Percentiles rank a stretch among this genome's conserved stretches.
Evolutionary conservation across 179 eudicot species (phyloP).

Genomic region (Beta corolliflora): DNA sequence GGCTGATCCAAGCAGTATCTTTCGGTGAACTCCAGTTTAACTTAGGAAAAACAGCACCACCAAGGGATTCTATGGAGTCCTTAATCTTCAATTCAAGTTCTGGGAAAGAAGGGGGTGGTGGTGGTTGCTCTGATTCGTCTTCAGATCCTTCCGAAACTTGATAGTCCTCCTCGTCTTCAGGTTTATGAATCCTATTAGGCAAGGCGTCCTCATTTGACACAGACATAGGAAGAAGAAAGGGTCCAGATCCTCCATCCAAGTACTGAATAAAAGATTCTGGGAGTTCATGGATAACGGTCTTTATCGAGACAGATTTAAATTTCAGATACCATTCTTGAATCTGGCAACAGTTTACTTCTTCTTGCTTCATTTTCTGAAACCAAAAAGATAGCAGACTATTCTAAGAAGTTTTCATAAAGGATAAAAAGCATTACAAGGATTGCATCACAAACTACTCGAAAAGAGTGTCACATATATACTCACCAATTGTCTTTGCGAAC

Average conservation of each 20-base stretch:
- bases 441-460: neutral
- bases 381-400: neutral
- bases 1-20: constrained; percentile 91
- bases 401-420: no score
- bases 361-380: constrained; percentile 59
- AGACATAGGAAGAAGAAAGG: constrained; percentile 81
- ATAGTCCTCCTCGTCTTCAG: constrained; percentile 85
- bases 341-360: constrained; percentile 77
- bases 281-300: constrained; percentile 66
- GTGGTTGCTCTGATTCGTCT: constrained; percentile 65
- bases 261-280: constrained; percentile 83
- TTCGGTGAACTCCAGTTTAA: constrained; percentile 96
- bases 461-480: neutral
- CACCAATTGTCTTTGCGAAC: neutral
- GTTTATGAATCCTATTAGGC: constrained; percentile 79
- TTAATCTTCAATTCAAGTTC: constrained; percentile 71
- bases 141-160: constrained; percentile 65
- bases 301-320: constrained; percentile 67
- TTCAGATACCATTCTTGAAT: constrained; percentile 91
- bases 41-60: constrained; percentile 84
- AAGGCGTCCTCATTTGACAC: constrained; percentile 72
- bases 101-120: constrained; percentile 75
- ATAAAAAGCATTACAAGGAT: neutral
- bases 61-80: constrained; percentile 67
- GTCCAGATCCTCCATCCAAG: constrained; percentile 70